Evolutionary conservation across 148 eudicot genomes (phyloP), one percentile per base, ranked within the genome.

Genomic region (Arctostaphylos glauca): DNA sequence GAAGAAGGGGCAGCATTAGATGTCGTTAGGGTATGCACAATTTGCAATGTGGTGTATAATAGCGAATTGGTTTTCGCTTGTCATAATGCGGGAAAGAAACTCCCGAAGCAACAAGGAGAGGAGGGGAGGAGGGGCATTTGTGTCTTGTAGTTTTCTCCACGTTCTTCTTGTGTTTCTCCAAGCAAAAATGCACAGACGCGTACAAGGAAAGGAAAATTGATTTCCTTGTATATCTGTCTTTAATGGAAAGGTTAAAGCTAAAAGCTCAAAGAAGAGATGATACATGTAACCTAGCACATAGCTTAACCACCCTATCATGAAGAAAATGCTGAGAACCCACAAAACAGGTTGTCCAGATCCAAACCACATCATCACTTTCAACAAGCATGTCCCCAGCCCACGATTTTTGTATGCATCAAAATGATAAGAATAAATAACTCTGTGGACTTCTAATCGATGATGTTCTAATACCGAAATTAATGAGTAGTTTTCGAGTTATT

Each of bases 11-110:
- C 91, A 3, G 81, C 86, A 10, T 84, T 73, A 31, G 74, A 82
- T 53, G 60, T 83, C 5, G 86, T 88, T 14, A 85, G 84, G 74
- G 84, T 73, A 10, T 91, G 94, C 77, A 74, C 14, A 5, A 21
- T 86, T 7, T 90, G 94, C 77, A 90, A 91, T 76, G 90, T 89
- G 25, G 88, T 90, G 23, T 91, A 92, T 78, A 91, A 89, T 43
- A 90, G 90, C 66, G 92, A 88, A 7, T 75, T 83, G 5, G 94
- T 88, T 73, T 88, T 81, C 83, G 66, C 43, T 4, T 53, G 2
- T 76, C 94, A 90, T 86, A 81, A 89, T 46, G 86, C 87, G 10
- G 92, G 94, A 48, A 84, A 87, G 67, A 91, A 90, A 81, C 94
- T n/a, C n/a, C n/a, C n/a, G n/a, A n/a, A n/a, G n/a, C n/a, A n/a